Conservation (phyloP, 305 asterid genomes). For the Fraxinus dipetala region DNA sequence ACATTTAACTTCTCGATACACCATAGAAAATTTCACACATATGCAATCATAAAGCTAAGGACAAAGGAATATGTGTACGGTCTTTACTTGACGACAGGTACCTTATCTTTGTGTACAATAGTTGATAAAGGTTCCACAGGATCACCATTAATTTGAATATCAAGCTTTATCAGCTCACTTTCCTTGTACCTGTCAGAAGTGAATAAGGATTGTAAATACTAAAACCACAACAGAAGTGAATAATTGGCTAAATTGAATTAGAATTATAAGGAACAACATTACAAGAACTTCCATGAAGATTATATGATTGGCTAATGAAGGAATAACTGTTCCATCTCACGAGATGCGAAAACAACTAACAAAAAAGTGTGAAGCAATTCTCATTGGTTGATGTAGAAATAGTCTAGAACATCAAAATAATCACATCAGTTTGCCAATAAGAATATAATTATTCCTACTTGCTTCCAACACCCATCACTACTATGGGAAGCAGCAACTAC, state of each 20-base stretch:
- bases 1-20: neutral
- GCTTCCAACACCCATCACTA: neutral
- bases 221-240: neutral
- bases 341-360: neutral
- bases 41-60: neutral
- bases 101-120: conserved; percentile 97
- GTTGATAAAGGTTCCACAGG: conserved; percentile 93
- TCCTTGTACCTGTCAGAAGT: conserved; percentile 65
- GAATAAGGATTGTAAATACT: neutral
- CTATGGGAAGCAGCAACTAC: too few species aligned
- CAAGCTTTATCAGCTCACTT: conserved; percentile 92
- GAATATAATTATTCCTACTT: neutral
- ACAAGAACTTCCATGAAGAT: neutral
- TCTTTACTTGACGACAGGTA: conserved; percentile 19
- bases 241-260: neutral
- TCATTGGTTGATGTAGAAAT: neutral
- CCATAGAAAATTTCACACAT: neutral
- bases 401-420: conserved; percentile 1
- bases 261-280: neutral
- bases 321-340: neutral
- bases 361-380: neutral
- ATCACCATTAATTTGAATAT: conserved; percentile 86
- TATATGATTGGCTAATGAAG: neutral
- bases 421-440: neutral
- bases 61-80: neutral